Evolutionary conservation across 2,329 filamentous ascomycete genomes (phyloP).

Genomic region (Claviceps quebecensis): DNA sequence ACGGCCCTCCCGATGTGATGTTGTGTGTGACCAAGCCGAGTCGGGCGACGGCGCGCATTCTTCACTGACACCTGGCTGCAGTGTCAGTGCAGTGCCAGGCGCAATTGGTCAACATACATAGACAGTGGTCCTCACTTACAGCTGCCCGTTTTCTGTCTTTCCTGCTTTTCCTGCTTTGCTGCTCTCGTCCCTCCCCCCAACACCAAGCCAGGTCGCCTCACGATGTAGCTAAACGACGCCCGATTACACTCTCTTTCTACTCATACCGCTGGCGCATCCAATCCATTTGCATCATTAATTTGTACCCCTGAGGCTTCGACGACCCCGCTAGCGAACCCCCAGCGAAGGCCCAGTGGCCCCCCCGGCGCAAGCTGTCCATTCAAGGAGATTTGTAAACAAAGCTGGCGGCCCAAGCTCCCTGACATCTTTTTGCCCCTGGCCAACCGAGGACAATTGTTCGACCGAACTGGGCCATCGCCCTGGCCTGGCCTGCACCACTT

Average conservation of each 20-base stretch:
- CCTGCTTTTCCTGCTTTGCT: not conserved
- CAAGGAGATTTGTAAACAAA: conserved; percentile 29
- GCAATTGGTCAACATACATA: not conserved
- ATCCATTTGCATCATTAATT: not conserved
- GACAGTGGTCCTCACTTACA: not conserved
- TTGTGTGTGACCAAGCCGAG: no score
- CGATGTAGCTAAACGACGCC: conserved; percentile 10
- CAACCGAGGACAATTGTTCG: conserved; percentile 14
- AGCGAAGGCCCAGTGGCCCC: not conserved
- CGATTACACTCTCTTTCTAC: conserved; percentile 4
- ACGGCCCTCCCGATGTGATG: not conserved
- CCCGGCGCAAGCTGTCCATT: conserved; percentile 20
- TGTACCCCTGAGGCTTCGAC: not conserved
- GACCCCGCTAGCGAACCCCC: conserved; percentile 2
- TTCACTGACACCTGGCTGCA: not conserved
- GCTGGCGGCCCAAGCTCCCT: conserved; percentile 16
- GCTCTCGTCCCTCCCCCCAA: conserved; percentile 4
- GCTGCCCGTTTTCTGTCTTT: not conserved
- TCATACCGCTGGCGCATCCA: conserved; percentile 3
- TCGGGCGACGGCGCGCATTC: not conserved
- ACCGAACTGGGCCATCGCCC: conserved; percentile 4
- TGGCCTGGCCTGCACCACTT: not conserved
- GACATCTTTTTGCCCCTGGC: conserved; percentile 20
- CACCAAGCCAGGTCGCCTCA: conserved; percentile 8
- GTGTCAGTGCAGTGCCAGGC: not conserved